phyloP scores from a whole-genome alignment of 192 early-diverging fungal genomes.

The Phlyctochytrium arcticum region DNA sequence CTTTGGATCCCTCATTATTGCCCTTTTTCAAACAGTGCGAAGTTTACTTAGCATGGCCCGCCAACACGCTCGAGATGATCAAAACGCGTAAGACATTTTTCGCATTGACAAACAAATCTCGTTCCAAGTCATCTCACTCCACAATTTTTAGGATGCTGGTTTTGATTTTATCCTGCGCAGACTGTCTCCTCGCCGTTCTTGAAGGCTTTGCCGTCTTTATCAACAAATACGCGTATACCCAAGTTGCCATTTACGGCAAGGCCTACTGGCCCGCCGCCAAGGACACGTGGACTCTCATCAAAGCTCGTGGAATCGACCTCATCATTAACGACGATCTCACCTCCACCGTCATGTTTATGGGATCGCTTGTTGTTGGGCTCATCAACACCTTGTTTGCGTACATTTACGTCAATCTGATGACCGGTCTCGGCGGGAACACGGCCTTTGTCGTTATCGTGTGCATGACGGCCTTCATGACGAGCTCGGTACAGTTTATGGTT shows the following conservation, averaged over 20 bases:
- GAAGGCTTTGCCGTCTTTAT: conserved; percentile 67
- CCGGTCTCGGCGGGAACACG: too few species aligned
- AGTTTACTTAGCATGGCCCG: conserved; percentile 41
- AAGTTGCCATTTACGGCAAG: conserved; percentile 87
- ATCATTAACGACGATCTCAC: conserved; percentile 83
- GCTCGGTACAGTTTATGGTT: conserved; percentile 72
- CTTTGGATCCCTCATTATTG: conserved; percentile 61
- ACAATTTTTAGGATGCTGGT: conserved; percentile 9
- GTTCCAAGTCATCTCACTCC: neutral
- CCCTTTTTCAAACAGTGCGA: conserved; percentile 60
- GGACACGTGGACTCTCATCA: conserved; percentile 83
- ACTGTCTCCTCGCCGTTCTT: conserved; percentile 72
- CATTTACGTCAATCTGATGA: conserved; percentile 15
- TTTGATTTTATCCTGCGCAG: conserved; percentile 64
- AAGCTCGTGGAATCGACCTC: conserved; percentile 47
- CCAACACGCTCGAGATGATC: conserved; percentile 33
- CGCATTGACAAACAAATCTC: neutral
- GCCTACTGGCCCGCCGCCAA: conserved; percentile 45
- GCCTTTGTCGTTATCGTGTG: neutral
- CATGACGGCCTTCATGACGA: conserved; percentile 63
- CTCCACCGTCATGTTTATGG: conserved; percentile 73
- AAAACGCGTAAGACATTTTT: conserved; percentile 6
- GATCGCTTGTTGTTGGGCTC: conserved; percentile 54
- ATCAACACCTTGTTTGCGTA: conserved; percentile 50
- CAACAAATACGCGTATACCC: conserved; percentile 79